Evolutionary conservation across 2,329 filamentous ascomycete species (phyloP).

Genomic region (Alternaria longipes): DNA sequence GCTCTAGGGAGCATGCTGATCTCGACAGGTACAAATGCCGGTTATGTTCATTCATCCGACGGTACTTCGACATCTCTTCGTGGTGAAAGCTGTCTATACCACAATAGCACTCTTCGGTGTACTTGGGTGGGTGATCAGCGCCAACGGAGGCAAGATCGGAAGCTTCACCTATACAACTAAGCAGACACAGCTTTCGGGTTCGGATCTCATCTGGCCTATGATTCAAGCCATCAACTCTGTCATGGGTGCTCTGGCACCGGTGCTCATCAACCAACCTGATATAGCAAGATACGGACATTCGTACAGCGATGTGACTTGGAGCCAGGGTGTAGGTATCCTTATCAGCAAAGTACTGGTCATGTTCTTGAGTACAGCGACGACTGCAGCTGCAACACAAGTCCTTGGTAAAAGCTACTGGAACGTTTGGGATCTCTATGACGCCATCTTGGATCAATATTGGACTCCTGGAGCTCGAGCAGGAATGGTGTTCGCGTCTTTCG

Average conservation of each 20-base stretch:
- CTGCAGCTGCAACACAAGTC: slow-evolving; percentile 28
- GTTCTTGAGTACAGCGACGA: slow-evolving; percentile 27
- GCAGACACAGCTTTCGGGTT: slow-evolving; percentile 26
- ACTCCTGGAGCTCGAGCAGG: slow-evolving; percentile 32
- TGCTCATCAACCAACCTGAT: slow-evolving; percentile 33
- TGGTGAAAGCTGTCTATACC: slow-evolving; percentile 29
- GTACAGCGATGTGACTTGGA: slow-evolving; percentile 28
- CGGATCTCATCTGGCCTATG: slow-evolving; percentile 29
- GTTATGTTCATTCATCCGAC: slow-evolving; percentile 40
- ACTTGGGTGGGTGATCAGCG: slow-evolving; percentile 29
- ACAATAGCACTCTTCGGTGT: slow-evolving; percentile 27
- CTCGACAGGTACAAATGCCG: slow-evolving; percentile 30
- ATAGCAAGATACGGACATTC: slow-evolving; percentile 35
- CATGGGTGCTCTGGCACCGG: slow-evolving; percentile 30
- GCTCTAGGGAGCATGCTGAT: slow-evolving; percentile 2
- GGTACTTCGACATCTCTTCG: slow-evolving; percentile 32
- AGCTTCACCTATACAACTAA: slow-evolving; percentile 30
- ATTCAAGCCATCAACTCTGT: slow-evolving; percentile 21
- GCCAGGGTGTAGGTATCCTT: slow-evolving; percentile 30
- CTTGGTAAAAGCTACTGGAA: slow-evolving; percentile 37
- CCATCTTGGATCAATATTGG: slow-evolving; percentile 33
- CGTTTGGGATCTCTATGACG: slow-evolving; percentile 31
- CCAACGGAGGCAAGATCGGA: slow-evolving; percentile 35
- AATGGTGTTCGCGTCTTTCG: slow-evolving; percentile 38
- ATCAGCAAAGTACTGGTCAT: slow-evolving; percentile 34